Evolutionary conservation across 225 moss, liverwort and hornwort species (phyloP), one percentile per base, ranked within the genome.

Genomic region (Anthoceros angustus): DNA sequence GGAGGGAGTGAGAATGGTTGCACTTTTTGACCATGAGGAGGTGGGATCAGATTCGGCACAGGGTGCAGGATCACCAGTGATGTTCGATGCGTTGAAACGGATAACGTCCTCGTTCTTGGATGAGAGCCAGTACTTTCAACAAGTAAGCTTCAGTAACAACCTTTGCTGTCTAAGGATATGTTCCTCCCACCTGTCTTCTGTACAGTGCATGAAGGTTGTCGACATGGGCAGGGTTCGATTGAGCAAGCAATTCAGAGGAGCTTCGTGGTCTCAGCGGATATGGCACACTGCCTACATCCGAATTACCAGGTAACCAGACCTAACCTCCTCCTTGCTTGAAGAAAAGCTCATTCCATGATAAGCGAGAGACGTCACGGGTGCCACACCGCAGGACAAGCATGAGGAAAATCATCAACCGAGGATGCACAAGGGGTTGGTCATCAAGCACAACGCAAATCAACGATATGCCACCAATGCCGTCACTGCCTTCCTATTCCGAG

Each of bases 21-120:
- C 95, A 63, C 72, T 98, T 64, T 98, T 98, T 72, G 95, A 98
- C 68, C 91, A 98, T 69, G 95, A 98, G 81, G 95, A 98, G 82
- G 78, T 91, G 60, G 95, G 95, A 65, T 98, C 95, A 43, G 42
- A 80, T 18, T 98, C 95, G 63, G 91, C 95, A 60, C 95, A 98
- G 69, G 95, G 95, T 72, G 91, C 95, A 64, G 91, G 88, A 26
- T 98, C 95, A 61, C 95, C 91, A 61, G 87, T 98, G 76, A 73
- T 98, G 70, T 67, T 87, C 63, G 95, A 98, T 79, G 84, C 95
- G 16, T 80, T 98, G 72, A 83, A 80, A 70, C 86, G 88, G 70
- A 72, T 91, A 50, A 88, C 95, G 21, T 65, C 74, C 50, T 68
- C 32, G 32, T 32, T 32, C 32, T 32, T 32, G 32, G 32, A 32